phyloP scores from a whole-genome alignment of 164 flowering plant species.

The Amborella trichopoda region DNA sequence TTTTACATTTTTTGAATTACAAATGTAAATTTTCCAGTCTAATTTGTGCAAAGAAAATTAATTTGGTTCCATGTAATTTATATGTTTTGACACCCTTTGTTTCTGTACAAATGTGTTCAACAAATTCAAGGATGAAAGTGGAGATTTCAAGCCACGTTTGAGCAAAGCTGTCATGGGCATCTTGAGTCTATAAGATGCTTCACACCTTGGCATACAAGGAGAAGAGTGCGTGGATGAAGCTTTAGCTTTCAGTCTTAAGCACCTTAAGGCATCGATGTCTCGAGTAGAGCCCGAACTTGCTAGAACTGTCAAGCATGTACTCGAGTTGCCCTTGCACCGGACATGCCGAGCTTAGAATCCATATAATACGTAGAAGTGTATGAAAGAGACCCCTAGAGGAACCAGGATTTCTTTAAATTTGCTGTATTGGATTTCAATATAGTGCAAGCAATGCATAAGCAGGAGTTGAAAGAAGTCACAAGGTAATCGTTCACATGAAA shows the following conservation, averaged over 20 bases:
- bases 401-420: no score
- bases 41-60: no score
- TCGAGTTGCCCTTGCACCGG: constrained; percentile 20
- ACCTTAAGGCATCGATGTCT: constrained; percentile 2
- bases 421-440: no score
- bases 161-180: constrained; percentile 9
- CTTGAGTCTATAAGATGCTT: constrained; percentile 20
- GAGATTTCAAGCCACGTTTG: neutral
- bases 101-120: constrained; percentile 15
- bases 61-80: no score
- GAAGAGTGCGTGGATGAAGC: constrained; percentile 14
- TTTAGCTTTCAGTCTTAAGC: constrained; percentile 3
- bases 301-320: constrained; percentile 10
- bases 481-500: no score
- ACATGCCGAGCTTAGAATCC: constrained; percentile 13
- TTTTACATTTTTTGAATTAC: neutral
- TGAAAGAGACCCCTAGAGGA: no score
- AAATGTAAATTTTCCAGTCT: neutral
- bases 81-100: neutral
- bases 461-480: no score
- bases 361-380: constrained; percentile 18
- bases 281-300: neutral
- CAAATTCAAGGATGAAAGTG: constrained; percentile 2
- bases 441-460: no score
- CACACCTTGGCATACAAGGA: constrained; percentile 7